Evolutionary conservation across 1,139 yeast species (phyloP).

Genomic region (Candida sp.): DNA sequence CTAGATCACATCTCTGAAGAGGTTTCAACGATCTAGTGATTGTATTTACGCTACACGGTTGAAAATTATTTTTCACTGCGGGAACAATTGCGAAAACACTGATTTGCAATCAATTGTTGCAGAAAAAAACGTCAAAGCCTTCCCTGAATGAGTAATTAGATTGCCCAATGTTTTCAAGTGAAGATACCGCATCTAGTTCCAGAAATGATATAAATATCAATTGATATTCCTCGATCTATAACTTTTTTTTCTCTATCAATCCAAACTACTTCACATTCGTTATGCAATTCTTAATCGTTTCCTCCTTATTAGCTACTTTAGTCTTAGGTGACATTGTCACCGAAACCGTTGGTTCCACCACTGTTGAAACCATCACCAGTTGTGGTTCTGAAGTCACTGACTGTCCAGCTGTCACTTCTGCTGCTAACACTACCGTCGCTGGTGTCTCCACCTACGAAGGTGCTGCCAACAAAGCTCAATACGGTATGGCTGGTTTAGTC

Average conservation of each 20-base stretch:
- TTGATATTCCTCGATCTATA: background rate
- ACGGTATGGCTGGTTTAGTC: slow-evolving; percentile 42
- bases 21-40: background rate
- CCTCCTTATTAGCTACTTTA: slow-evolving; percentile 29
- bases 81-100: background rate
- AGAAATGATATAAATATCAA: background rate
- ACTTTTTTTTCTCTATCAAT: background rate
- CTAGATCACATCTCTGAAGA: no score
- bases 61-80: background rate
- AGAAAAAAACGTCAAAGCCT: background rate
- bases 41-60: background rate
- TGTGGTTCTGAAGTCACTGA: slow-evolving; percentile 38
- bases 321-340: slow-evolving; percentile 11
- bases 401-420: slow-evolving; percentile 30
- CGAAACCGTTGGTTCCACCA: slow-evolving; percentile 29
- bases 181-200: background rate
- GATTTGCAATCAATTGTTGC: background rate
- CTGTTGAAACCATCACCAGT: slow-evolving; percentile 37
- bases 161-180: background rate
- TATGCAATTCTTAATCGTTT: slow-evolving; percentile 33
- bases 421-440: slow-evolving; percentile 22
- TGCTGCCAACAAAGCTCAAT: slow-evolving; percentile 28
- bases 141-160: background rate
- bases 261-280: background rate
- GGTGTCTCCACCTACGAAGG: slow-evolving; percentile 34